These are phyloP conservation scores for Seminavis robusta DNA, from an alignment of 108 stramenopile genomes.

Conservation along the genomic window DNA sequence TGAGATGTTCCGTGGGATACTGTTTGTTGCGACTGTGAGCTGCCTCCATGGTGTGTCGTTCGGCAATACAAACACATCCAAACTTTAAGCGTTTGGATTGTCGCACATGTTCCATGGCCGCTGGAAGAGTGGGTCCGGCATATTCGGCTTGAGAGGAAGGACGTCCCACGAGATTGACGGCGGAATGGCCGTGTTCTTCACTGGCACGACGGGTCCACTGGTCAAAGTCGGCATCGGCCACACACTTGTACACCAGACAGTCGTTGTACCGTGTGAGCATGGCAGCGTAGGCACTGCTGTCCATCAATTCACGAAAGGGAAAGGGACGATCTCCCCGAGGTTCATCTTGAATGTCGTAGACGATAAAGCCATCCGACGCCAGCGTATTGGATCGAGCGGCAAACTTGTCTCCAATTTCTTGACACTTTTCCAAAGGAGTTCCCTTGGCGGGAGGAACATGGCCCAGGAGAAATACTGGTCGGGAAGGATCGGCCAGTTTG, in stretches of 20 bases:
- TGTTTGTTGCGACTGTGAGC: conserved; percentile 28
- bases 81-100: conserved; percentile 15
- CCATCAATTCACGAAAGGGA: conserved; percentile 56
- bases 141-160: conserved; percentile 25
- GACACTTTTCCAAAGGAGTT: conserved; percentile 30
- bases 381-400: conserved; percentile 31
- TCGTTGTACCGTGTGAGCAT: conserved; percentile 29
- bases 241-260: conserved; percentile 58
- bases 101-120: conserved; percentile 33
- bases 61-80: conserved; percentile 65
- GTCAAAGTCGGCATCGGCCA: conserved; percentile 41
- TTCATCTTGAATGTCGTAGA: conserved; percentile 74
- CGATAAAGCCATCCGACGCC: conserved; percentile 60
- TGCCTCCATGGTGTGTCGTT: conserved; percentile 56
- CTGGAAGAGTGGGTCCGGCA: conserved; percentile 31
- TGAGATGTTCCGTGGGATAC: conserved; percentile 47
- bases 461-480: conserved; percentile 38
- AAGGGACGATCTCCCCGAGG: conserved; percentile 45
- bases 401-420: conserved; percentile 37
- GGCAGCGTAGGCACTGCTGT: conserved; percentile 32
- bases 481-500: conserved; percentile 24
- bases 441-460: conserved; percentile 33
- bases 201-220: conserved; percentile 36
- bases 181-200: conserved; percentile 28
- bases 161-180: conserved; percentile 49